These are phyloP conservation scores for Canavalia ensiformis DNA, from an alignment of 306 rosid species.

Conservation along the genomic window DNA sequence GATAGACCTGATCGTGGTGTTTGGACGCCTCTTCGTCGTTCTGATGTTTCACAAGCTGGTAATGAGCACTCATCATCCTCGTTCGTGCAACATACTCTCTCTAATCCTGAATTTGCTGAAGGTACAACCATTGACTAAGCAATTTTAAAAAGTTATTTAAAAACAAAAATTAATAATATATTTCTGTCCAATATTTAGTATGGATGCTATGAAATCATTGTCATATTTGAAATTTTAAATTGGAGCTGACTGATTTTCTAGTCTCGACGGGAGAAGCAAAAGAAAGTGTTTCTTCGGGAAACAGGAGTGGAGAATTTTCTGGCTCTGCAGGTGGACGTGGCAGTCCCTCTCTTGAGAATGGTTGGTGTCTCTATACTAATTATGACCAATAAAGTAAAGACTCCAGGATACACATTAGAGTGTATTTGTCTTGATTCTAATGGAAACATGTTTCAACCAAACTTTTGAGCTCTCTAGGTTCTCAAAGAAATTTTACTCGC, in stretches of 20 bases:
- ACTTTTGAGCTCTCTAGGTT: slow-evolving; percentile 60
- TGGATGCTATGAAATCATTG: slow-evolving; percentile 9
- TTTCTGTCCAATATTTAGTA: slow-evolving; percentile 11
- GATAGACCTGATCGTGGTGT: slow-evolving; percentile 99
- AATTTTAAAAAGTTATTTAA: not conserved
- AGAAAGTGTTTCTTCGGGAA: slow-evolving; percentile 59
- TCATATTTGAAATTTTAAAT: slow-evolving; percentile 32
- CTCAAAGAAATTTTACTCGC: slow-evolving; percentile 70
- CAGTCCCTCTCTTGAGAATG: slow-evolving; percentile 65
- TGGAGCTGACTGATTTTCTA: slow-evolving; percentile 45
- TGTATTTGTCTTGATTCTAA: slow-evolving; percentile 35
- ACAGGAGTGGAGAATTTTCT: slow-evolving; percentile 63
- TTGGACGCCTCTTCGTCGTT: slow-evolving; percentile 94
- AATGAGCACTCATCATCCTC: slow-evolving; percentile 62
- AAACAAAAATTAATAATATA: slow-evolving; percentile 29
- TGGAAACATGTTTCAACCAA: slow-evolving; percentile 10
- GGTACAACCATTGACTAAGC: slow-evolving; percentile 58
- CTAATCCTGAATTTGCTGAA: slow-evolving; percentile 68
- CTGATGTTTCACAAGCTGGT: slow-evolving; percentile 67
- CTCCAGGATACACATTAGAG: not conserved
- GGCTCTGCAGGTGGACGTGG: slow-evolving; percentile 63
- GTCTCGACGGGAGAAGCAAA: slow-evolving; percentile 55
- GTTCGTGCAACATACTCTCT: slow-evolving; percentile 54
- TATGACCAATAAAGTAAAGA: slow-evolving; percentile 14
- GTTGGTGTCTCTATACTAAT: slow-evolving; percentile 51